Percentiles rank a stretch among this genome's conserved stretches.
Conservation (phyloP, 2,329 filamentous ascomycete genomes). For the Knufia fluminis region DNA sequence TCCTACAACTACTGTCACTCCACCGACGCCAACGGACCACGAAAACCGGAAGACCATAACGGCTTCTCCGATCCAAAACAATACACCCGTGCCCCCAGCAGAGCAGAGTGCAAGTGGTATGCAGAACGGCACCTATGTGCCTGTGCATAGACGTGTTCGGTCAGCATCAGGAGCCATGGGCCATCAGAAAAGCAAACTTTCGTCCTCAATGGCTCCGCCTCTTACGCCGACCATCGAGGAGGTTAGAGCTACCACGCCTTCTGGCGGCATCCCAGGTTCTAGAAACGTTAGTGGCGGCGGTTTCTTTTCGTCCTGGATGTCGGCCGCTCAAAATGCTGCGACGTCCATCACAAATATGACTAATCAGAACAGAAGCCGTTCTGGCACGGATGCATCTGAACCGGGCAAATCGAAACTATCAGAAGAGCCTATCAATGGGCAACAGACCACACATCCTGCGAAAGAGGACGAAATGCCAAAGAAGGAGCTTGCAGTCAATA, state of each 20-base stretch:
- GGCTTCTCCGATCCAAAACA: conserved; percentile 6
- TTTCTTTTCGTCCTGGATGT: conserved; percentile 91
- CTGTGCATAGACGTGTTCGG: conserved; percentile 57
- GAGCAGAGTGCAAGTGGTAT: conserved; percentile 12
- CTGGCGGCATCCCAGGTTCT: conserved; percentile 30
- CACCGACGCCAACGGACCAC: conserved; percentile 50
- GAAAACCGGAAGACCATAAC: not conserved
- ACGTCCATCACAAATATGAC: conserved; percentile 62
- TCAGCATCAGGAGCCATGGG: conserved; percentile 45
- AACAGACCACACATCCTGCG: conserved; percentile 20
- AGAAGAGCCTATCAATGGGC: conserved; percentile 24
- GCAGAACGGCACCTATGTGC: conserved; percentile 50
- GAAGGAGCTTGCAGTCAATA: conserved; percentile 73
- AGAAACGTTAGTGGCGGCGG: conserved; percentile 37
- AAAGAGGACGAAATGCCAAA: conserved; percentile 36
- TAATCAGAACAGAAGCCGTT: conserved; percentile 40
- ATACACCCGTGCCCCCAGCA: conserved; percentile 23
- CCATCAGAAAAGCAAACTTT: conserved; percentile 71
- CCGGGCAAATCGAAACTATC: conserved; percentile 25
- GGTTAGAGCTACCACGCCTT: conserved; percentile 34
- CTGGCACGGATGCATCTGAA: conserved; percentile 26
- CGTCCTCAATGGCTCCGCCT: conserved; percentile 61
- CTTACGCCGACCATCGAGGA: conserved; percentile 71
- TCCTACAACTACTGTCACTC: conserved; percentile 53
- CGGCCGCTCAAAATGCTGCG: conserved; percentile 85